Evolutionary conservation across 2,329 filamentous ascomycete species (phyloP), one percentile per base, ranked within the genome.

Genomic region (Byssoonygena ceratinophila): DNA sequence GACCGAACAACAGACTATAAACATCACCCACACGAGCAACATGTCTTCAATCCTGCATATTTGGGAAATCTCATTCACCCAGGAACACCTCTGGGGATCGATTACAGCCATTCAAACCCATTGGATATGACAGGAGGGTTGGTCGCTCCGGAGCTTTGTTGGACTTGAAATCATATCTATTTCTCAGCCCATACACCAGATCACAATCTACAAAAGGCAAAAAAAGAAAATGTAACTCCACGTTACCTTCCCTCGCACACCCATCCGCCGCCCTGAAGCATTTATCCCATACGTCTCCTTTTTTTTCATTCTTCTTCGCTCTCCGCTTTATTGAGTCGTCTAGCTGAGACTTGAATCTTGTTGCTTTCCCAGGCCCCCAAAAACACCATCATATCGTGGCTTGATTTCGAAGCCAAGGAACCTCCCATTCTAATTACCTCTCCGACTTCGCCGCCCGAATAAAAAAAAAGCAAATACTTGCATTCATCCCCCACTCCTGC

Each of bases 31-130:
- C 59, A 68, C 16, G 61, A 64, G 1, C 64, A 68, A 20, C 50
- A 52, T 32, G 59, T 65, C 9, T 72, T 67, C 39, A 68, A 68
- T 16, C 65, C 69, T 27, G 61, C 62, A 25, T 71, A 66, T 48
- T 59, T 65, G 4, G 61, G 64, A 48, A 68, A 71, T 40, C 54
- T 63, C 23, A 56, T 64, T 22, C 65, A 66, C 47, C 60, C 63
- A 27, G 59, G 62, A 50, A 64, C 63, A 8, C 52, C 61, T 11
- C 63, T 67, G 29, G 59, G 57, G 40, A 46, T 61, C 0, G 61
- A 64, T 11, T 58, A 67, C 12, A 56, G 65, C 45, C 65, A 66
- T 46, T 57, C 65, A 43, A 61, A 66, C 27, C 52, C 64, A 22
- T 60, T 69, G 51, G 59, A 63, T 39, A 56, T 54, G 32, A 55